A percentile compares a stretch with the other conserved stretches of the same genome.
These are phyloP conservation scores for Camellia sinensis DNA, from an alignment of 148 eudicot species.

Conservation along the genomic window DNA sequence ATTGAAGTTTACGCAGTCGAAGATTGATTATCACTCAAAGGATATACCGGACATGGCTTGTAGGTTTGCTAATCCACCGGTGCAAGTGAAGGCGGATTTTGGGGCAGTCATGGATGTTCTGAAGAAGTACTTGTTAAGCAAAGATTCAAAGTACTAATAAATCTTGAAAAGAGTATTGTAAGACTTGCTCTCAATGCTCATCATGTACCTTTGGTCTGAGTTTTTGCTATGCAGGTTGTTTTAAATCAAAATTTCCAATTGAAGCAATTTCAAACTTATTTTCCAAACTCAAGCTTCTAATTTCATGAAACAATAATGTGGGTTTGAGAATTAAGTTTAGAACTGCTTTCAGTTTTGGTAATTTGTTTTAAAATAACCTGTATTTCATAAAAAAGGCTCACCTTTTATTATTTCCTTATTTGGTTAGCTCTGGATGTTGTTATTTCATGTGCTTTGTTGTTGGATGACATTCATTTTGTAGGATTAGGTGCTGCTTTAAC, in stretches of 20 bases:
- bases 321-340: too few relatives aligned
- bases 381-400: too few relatives aligned
- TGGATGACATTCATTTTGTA: constrained; percentile 1
- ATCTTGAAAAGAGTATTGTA: background rate
- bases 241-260: too few relatives aligned
- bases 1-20: constrained; percentile 13
- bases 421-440: background rate
- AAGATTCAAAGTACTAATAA: constrained; percentile 19
- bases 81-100: constrained; percentile 79
- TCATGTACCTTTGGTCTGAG: background rate
- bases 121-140: constrained; percentile 47
- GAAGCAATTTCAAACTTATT: too few relatives aligned
- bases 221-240: too few relatives aligned
- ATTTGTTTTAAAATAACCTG: too few relatives aligned
- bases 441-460: background rate
- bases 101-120: constrained; percentile 94
- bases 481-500: background rate
- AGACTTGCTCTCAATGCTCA: background rate
- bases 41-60: constrained; percentile 67
- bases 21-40: constrained; percentile 57
- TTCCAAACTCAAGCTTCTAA: too few relatives aligned
- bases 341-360: too few relatives aligned
- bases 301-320: too few relatives aligned
- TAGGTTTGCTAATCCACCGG: constrained; percentile 72
- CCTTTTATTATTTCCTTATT: too few relatives aligned